Conservation (phyloP, 176 grass and related monocot species). For the Juncus effusus region DNA sequence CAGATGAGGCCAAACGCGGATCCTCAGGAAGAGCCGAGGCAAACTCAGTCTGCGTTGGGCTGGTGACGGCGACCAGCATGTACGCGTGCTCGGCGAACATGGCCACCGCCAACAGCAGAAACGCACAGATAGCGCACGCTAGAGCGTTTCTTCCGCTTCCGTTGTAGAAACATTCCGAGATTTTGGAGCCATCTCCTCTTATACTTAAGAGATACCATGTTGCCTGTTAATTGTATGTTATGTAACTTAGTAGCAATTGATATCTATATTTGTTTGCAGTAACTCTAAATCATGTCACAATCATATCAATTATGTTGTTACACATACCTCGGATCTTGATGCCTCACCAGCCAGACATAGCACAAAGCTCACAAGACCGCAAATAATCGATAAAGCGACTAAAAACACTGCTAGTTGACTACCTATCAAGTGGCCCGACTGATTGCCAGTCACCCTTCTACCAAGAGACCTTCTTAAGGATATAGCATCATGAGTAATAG, state of each 20-base stretch:
- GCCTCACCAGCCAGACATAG: constrained; percentile 80
- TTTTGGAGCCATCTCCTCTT: constrained; percentile 30
- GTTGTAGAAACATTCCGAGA: constrained; percentile 61
- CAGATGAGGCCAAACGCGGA: constrained; percentile 22
- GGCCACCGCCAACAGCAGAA: constrained; percentile 79
- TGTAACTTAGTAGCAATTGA: no score
- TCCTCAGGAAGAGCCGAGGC: constrained; percentile 42
- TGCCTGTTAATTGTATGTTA: constrained; percentile 30
- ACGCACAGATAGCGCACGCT: constrained; percentile 59
- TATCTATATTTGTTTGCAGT: no score
- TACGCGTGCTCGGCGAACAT: constrained; percentile 88
- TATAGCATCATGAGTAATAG: constrained; percentile 84
- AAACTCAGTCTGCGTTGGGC: constrained; percentile 10
- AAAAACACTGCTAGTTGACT: constrained; percentile 47
- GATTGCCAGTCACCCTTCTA: constrained; percentile 16
- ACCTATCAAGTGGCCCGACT: constrained; percentile 23
- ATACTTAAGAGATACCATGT: constrained; percentile 63
- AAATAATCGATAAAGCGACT: constrained; percentile 67
- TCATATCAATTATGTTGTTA: no score
- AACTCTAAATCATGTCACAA: no score
- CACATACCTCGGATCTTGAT: constrained; percentile 61
- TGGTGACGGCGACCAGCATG: constrained; percentile 72
- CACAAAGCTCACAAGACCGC: constrained; percentile 68
- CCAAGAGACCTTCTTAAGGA: constrained; percentile 46
- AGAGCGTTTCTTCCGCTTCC: constrained; percentile 50